Evolutionary conservation across 768 basidiomycete species (phyloP).

Genomic region (Steccherinum ochraceum): DNA sequence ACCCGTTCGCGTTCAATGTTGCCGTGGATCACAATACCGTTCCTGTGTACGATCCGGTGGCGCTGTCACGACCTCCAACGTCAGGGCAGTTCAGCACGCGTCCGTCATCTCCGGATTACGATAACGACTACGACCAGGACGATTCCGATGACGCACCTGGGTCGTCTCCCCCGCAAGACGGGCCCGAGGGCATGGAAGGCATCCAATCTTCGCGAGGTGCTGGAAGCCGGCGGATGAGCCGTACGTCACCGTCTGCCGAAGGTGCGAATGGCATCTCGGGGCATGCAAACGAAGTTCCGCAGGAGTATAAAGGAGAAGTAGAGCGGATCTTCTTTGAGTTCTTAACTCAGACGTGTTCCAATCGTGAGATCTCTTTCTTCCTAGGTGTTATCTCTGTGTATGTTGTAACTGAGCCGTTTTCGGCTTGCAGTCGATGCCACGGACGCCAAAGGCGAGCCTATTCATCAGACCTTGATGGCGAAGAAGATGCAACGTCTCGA

Average conservation of each 20-base stretch:
- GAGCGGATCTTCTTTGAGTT: constrained; percentile 91
- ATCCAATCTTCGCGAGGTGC: constrained; percentile 18
- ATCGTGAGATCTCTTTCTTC: constrained; percentile 46
- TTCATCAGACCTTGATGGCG: constrained; percentile 97
- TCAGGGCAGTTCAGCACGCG: constrained; percentile 18
- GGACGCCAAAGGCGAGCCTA: constrained; percentile 92
- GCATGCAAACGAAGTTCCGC: constrained; percentile 61
- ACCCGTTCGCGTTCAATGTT: constrained; percentile 25
- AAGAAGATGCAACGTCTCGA: constrained; percentile 98
- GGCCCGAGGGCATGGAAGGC: neutral
- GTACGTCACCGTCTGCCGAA: constrained; percentile 21
- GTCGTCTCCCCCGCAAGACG: constrained; percentile 8
- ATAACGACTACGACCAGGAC: constrained; percentile 27
- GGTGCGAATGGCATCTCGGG: constrained; percentile 16
- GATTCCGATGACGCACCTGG: constrained; percentile 21
- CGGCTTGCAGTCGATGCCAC: constrained; percentile 73
- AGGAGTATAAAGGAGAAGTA: constrained; percentile 76
- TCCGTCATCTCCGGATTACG: constrained; percentile 26
- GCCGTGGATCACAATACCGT: constrained; percentile 11
- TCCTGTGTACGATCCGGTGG: constrained; percentile 13
- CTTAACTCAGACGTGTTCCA: constrained; percentile 82
- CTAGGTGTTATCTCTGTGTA: constrained; percentile 7
- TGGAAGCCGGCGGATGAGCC: constrained; percentile 18
- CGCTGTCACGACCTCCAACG: constrained; percentile 22
- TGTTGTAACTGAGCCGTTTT: constrained; percentile 13